These are phyloP conservation scores for Phoma sp. DNA, from an alignment of 2,329 filamentous ascomycete species.

Conservation along the genomic window DNA sequence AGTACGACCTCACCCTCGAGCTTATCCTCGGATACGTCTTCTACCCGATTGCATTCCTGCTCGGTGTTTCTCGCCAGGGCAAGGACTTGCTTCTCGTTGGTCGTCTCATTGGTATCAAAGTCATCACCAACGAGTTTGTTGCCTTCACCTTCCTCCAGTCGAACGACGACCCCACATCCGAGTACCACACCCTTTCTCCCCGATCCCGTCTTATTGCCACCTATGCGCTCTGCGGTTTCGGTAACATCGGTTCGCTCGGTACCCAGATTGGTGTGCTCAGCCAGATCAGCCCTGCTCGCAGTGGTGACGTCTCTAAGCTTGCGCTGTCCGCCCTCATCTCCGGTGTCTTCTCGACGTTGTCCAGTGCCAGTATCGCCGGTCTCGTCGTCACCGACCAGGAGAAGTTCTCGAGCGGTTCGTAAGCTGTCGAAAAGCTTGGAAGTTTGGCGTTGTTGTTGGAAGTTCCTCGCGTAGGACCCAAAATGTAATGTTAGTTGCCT, in stretches of 20 bases:
- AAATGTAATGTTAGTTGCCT: slow-evolving; percentile 20
- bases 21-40: slow-evolving; percentile 79
- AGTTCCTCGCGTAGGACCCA: slow-evolving; percentile 1
- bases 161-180: slow-evolving; percentile 48
- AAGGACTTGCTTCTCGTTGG: slow-evolving; percentile 73
- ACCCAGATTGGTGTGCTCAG: slow-evolving; percentile 89
- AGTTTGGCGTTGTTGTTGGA: slow-evolving; percentile 8
- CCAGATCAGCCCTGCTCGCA: slow-evolving; percentile 77
- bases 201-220: slow-evolving; percentile 84
- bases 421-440: slow-evolving; percentile 7
- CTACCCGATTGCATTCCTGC: slow-evolving; percentile 80
- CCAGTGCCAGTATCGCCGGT: slow-evolving; percentile 65
- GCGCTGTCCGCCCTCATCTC: slow-evolving; percentile 80
- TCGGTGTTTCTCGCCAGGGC: slow-evolving; percentile 72
- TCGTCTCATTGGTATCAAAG: slow-evolving; percentile 82
- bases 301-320: slow-evolving; percentile 77
- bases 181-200: slow-evolving; percentile 67
- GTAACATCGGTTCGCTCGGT: slow-evolving; percentile 86
- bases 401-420: slow-evolving; percentile 32
- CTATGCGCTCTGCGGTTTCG: slow-evolving; percentile 78
- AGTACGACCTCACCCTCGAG: slow-evolving; percentile 75
- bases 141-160: slow-evolving; percentile 69
- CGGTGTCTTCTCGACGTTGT: slow-evolving; percentile 80
- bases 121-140: slow-evolving; percentile 86
- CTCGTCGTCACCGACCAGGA: slow-evolving; percentile 63